Evolutionary conservation across 2,329 filamentous ascomycete genomes (phyloP), one percentile per base, ranked within the genome.

Genomic region (Microcera coccophila): DNA sequence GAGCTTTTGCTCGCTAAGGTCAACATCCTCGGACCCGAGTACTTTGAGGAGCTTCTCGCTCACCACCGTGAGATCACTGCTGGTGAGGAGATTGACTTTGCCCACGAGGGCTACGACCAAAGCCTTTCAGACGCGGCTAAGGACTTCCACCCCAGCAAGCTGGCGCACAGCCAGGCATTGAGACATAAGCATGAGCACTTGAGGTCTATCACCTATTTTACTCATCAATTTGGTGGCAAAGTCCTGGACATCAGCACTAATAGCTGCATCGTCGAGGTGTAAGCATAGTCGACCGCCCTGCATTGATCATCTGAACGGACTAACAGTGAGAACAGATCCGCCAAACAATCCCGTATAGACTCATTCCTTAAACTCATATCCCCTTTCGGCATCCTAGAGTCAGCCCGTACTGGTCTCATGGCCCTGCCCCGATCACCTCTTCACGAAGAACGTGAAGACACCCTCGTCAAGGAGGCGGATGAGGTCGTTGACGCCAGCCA

Each of bases 181-280:
- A 81, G 93, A 62, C 87, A 96, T 70, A 98, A 98, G 76, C 90
- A 97, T 66, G 89, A 97, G 74, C 93, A 98, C 74, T 71, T 98
- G 57, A 88, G 91, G 73, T 90, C 87, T 44, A 95, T 98, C 61
- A 98, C 93, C 43, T 93, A 95, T 69, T 82, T 98, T 63, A 85
- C 91, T 15, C 93, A 98, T 72, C 93, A 98, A 62, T 98, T 98
- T 60, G 90, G 90, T 44, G 93, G 93, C 52, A 98, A 98, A 73
- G 87, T 98, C 19, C 70, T 98, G 58, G 93, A 98, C 68, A 97
- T 98, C 59, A 95, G 90, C 75, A 96, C 88, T 40, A 96, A 88
- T 70, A 97, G 94, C 72, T 97, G 93, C 71, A 97, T 97, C 66
- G 90, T 98, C 47, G 93, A 98, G 70, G 69, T 98, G 87, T 91